Conservation (phyloP, 225 moss, liverwort and hornwort genomes). For the Physcomitrium patens region DNA sequence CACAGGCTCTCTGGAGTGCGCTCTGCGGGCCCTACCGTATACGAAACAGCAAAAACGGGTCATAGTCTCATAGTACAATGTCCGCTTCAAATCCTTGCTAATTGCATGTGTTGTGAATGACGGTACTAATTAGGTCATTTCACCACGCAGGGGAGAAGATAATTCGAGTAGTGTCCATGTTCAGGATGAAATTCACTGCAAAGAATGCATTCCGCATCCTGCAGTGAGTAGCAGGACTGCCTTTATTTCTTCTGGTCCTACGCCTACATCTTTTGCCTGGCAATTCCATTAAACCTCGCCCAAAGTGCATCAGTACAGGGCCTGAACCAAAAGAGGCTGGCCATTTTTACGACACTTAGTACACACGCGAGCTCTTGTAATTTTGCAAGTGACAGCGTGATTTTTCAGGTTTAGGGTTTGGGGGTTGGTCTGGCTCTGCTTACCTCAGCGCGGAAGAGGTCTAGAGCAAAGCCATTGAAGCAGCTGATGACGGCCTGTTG, state of each 20-base stretch:
- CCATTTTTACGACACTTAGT: no score
- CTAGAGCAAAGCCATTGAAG: conserved; percentile 90
- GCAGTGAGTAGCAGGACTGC: conserved; percentile 74
- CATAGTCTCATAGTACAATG: no score
- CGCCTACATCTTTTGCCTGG: conserved; percentile 64
- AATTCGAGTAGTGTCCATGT: background rate
- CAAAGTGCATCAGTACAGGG: background rate
- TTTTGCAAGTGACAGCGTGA: background rate
- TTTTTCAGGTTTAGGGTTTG: background rate
- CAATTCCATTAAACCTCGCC: conserved; percentile 12
- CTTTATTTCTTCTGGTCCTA: conserved; percentile 80
- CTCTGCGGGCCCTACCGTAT: background rate
- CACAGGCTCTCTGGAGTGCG: background rate
- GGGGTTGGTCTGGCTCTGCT: background rate
- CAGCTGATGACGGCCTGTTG: conserved; percentile 97
- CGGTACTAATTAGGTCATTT: background rate
- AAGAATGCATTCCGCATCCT: conserved; percentile 40
- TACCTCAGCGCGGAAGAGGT: conserved; percentile 94
- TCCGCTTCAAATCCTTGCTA: no score
- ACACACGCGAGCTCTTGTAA: background rate
- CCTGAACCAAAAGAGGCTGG: no score
- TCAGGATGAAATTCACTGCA: conserved; percentile 18
- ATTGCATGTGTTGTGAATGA: background rate
- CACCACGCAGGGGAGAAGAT: background rate
- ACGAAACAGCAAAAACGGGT: background rate